These are phyloP conservation scores for Lentinula raphanica DNA, from an alignment of 768 basidiomycete species.

Conservation along the genomic window DNA sequence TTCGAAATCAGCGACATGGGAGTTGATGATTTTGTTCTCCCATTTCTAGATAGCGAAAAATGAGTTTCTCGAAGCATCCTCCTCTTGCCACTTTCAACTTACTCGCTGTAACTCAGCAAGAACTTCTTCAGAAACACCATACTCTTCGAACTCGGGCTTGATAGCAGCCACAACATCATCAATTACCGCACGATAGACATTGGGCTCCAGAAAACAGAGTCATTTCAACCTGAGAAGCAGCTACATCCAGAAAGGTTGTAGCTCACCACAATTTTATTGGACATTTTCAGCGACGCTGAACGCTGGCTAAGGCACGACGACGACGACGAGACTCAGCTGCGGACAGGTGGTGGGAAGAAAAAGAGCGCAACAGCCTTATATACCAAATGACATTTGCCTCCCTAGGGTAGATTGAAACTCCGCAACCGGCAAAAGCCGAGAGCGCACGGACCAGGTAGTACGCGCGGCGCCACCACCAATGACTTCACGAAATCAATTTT, in stretches of 20 bases:
- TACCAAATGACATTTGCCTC: slow-evolving; percentile 3
- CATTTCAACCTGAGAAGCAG: slow-evolving; percentile 40
- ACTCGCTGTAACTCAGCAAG: slow-evolving; percentile 85
- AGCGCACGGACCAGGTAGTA: slow-evolving; percentile 7
- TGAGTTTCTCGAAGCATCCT: background rate
- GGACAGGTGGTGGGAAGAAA: slow-evolving; percentile 14
- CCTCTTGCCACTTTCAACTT: slow-evolving; percentile 29
- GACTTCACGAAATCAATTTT: no score
- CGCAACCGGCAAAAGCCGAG: background rate
- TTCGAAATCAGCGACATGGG: slow-evolving; percentile 93
- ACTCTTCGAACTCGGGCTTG: slow-evolving; percentile 94
- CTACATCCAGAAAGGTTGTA: slow-evolving; percentile 61
- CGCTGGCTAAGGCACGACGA: slow-evolving; percentile 14
- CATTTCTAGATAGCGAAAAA: slow-evolving; percentile 65
- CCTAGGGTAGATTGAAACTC: slow-evolving; percentile 6
- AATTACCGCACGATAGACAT: slow-evolving; percentile 89
- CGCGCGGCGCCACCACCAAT: background rate
- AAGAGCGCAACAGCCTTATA: slow-evolving; percentile 8
- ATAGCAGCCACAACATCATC: slow-evolving; percentile 90
- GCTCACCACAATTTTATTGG: slow-evolving; percentile 99
- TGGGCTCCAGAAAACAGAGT: slow-evolving; percentile 68
- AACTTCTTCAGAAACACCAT: slow-evolving; percentile 89
- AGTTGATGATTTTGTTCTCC: slow-evolving; percentile 92
- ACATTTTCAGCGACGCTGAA: slow-evolving; percentile 49
- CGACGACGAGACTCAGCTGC: slow-evolving; percentile 9